Evolutionary conservation across 2,329 filamentous ascomycete species (phyloP).

Genomic region (Cytospora paraplurivora): DNA sequence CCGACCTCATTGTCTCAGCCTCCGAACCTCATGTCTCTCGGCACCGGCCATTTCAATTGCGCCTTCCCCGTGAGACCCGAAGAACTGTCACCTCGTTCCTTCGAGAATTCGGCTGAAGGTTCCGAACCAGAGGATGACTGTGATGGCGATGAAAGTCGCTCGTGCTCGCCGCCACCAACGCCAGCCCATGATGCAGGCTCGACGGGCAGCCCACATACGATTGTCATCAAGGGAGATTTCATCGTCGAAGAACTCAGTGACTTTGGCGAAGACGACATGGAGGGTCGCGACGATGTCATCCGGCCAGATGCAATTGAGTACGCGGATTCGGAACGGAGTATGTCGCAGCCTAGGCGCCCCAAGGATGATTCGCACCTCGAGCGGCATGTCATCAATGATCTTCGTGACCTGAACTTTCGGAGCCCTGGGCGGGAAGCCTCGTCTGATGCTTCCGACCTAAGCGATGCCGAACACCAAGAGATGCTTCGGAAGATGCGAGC

Average conservation of each 20-base stretch:
- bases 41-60: conserved; percentile 39
- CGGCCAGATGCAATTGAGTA: conserved; percentile 51
- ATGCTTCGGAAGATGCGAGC: conserved; percentile 47
- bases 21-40: conserved; percentile 36
- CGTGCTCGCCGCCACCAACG: conserved; percentile 31
- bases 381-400: conserved; percentile 46
- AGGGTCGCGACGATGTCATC: conserved; percentile 46
- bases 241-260: conserved; percentile 49
- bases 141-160: conserved; percentile 32
- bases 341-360: conserved; percentile 17
- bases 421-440: conserved; percentile 40
- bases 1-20: conserved; percentile 33
- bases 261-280: conserved; percentile 47
- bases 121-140: conserved; percentile 35
- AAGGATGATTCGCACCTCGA: conserved; percentile 41
- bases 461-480: conserved; percentile 41
- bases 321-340: conserved; percentile 44
- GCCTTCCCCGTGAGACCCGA: conserved; percentile 38
- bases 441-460: conserved; percentile 44
- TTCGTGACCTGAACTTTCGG: conserved; percentile 50
- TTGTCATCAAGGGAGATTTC: conserved; percentile 36
- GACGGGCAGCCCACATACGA: conserved; percentile 4
- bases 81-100: conserved; percentile 44
- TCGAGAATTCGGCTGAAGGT: conserved; percentile 37
- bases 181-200: conserved; percentile 1